Evolutionary conservation across 139 green algal genomes (phyloP), one percentile per base, ranked within the genome.

Genomic region (Protoeuglena noctilucae): DNA sequence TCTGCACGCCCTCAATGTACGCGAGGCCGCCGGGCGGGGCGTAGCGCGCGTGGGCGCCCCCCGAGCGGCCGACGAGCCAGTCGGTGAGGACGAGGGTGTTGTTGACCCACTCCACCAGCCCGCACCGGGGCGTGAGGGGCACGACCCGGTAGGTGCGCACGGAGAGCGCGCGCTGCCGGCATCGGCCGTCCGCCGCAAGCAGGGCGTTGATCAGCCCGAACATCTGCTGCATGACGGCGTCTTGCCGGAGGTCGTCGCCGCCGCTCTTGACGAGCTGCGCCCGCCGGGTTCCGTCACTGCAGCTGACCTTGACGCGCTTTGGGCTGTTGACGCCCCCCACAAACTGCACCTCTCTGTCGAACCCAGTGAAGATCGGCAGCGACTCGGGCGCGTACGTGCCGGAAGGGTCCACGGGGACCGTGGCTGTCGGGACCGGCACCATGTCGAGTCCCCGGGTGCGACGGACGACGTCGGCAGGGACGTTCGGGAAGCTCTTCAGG

Each of bases 221-320:
- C 63, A 94, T 84, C 71, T 97, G 89, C 75, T 94, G 82, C 79
- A 97, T 97, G 5, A 95, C 85, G 0, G 89, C 89, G 51, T 98
- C 89, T 75, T 97, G 86, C 0, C 82, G 75, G 43, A 92, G 52
- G 54, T 89, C 82, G 60, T 93, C 84, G 52, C 80, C 81, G 22
- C 81, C 81, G 28, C 64, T 71, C 63, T 91, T 93, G 29, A 77
- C 72, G 40, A 83, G 66, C 56, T 74, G 64, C 52, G 57, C 57
- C 41, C 71, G 64, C 22, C 54, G 23, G 40, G 23, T 18, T 21
- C 80, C 79, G 17, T 64, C 49, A 18, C 49, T 73, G 59, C 79
- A 75, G n/a, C 65, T n/a, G 12, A 62, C 61, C 28, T 70, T 40
- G 17, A 91, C 62, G 17, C 82, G 55, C 71, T 94, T 94, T 53